Evolutionary conservation across 139 green algal genomes (phyloP), one percentile per base, ranked within the genome.

Genomic region (Chlamydomonas eustigma): DNA sequence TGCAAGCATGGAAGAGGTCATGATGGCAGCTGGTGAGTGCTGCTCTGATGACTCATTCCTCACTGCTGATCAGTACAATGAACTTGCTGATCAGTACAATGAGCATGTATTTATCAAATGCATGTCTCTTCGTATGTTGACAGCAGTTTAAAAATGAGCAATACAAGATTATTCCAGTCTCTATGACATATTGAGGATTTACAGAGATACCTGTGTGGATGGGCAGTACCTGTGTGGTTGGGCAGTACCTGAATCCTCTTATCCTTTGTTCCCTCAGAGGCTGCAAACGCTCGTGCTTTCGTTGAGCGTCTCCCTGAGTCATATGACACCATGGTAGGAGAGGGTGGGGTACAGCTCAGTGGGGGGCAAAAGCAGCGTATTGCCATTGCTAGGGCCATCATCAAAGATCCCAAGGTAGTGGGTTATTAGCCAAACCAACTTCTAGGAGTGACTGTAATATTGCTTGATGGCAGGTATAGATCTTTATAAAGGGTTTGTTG

Each of bases 301-400:
- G 18, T 70, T 18, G 24, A 32, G 24, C 25, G 28, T 24, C 58
- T 70, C 25, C 58, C 58, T 6, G 25, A 70, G 58, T 24, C 25
- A 28, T 94, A 90, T 6, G 75, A 80, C 69, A 81, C 75, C 28
- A 37, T 65, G 52, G 73, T 37, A 66, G n/a, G 52, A 50, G 70
- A 85, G 68, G 52, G 76, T 24, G 83, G 79, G 6, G 69, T 85
- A 8, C 76, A 84, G 78, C 71, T 91, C 58, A 81, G 39, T 3
- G 86, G 80, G 2, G 92, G 91, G 2, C 91, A 95, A 84, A 95
- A 94, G 88, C 90, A 95, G 81, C 81, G 92, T 58, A 93, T 96
- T 31, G 90, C 92, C 44, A 96, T 97, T 28, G 92, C 93, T 30
- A 85, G 92, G 12, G 91, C 93, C 1, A 82, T 97, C 52, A 58